These are phyloP conservation scores for Vickermania spadyakhi DNA, from an alignment of 208 protist genomes.

Conservation along the genomic window DNA sequence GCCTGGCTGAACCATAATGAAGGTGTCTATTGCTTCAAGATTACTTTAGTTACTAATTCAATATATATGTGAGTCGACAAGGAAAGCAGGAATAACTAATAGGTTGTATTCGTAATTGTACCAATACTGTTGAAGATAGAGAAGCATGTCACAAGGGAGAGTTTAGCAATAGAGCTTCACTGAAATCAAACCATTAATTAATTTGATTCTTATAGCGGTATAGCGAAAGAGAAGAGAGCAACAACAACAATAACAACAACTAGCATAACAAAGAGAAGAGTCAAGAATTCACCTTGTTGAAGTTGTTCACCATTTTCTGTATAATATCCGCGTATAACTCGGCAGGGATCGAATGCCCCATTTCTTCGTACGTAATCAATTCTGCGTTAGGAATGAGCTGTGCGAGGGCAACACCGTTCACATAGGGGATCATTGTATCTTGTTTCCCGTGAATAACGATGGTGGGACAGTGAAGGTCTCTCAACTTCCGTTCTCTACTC, in stretches of 20 bases:
- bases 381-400: constrained; percentile 20
- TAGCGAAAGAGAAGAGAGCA: too few relatives aligned
- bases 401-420: constrained; percentile 41
- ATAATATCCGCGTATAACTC: constrained; percentile 22
- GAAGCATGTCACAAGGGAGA: too few relatives aligned
- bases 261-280: too few relatives aligned
- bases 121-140: too few relatives aligned
- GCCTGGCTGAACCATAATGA: not conserved
- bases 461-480: constrained; percentile 12
- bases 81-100: not conserved
- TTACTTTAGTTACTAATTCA: too few relatives aligned
- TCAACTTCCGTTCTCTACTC: constrained; percentile 31
- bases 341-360: constrained; percentile 40
- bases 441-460: constrained; percentile 45
- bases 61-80: too few relatives aligned
- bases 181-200: too few relatives aligned
- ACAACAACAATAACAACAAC: too few relatives aligned
- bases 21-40: too few relatives aligned
- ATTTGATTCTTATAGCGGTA: too few relatives aligned
- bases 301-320: constrained; percentile 17
- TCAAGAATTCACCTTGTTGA: too few relatives aligned
- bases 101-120: not conserved
- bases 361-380: constrained; percentile 30
- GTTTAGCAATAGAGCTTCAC: too few relatives aligned
- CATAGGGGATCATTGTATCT: constrained; percentile 42